Evolutionary conservation across 2,329 filamentous ascomycete species (phyloP).

Genomic region (Podosphaera leucotricha): DNA sequence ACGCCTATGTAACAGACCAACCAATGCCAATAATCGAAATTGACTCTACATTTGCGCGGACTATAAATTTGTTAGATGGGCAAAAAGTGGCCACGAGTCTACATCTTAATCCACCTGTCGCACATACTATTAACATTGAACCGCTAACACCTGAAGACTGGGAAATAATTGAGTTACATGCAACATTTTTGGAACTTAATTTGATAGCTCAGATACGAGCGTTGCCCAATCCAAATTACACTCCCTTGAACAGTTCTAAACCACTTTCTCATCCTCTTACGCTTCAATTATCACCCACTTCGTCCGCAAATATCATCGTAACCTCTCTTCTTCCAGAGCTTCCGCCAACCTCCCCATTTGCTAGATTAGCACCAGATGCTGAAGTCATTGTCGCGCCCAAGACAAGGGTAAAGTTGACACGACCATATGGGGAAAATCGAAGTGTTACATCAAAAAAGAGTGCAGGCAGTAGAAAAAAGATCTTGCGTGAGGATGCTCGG

Average conservation of each 20-base stretch:
- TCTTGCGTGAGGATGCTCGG: slow-evolving; percentile 39
- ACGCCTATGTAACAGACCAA: slow-evolving; percentile 40
- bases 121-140: slow-evolving; percentile 91
- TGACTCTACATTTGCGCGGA: slow-evolving; percentile 59
- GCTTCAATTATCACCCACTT: slow-evolving; percentile 81
- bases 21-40: slow-evolving; percentile 63
- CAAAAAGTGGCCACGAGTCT: slow-evolving; percentile 51
- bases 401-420: slow-evolving; percentile 45
- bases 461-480: slow-evolving; percentile 39
- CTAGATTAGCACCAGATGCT: slow-evolving; percentile 79
- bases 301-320: slow-evolving; percentile 76
- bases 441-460: slow-evolving; percentile 65
- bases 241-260: slow-evolving; percentile 24
- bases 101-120: slow-evolving; percentile 73
- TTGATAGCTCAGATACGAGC: slow-evolving; percentile 81
- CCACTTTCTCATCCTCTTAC: slow-evolving; percentile 56
- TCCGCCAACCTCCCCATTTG: slow-evolving; percentile 48
- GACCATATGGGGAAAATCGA: slow-evolving; percentile 45
- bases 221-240: slow-evolving; percentile 61
- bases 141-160: slow-evolving; percentile 87
- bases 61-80: slow-evolving; percentile 56
- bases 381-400: slow-evolving; percentile 97
- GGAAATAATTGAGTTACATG: slow-evolving; percentile 97
- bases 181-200: slow-evolving; percentile 85
- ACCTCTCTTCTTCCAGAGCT: slow-evolving; percentile 59